Percentiles rank a stretch among this genome's conserved stretches.
phyloP scores from a whole-genome alignment of 306 rosid species.

The Rosa rugosa region DNA sequence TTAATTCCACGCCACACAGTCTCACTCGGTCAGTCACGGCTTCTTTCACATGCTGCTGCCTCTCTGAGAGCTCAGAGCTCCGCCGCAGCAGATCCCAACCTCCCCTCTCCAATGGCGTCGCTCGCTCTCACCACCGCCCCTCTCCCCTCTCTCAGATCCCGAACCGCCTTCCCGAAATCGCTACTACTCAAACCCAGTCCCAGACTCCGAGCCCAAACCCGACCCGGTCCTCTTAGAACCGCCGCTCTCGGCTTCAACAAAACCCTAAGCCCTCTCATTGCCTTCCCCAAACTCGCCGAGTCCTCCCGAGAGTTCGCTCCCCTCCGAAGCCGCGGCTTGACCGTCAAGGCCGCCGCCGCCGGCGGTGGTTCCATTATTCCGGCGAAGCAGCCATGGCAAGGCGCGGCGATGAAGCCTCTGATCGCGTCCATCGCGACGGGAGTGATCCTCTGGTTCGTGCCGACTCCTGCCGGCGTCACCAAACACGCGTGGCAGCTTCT shows the following conservation, averaged over 20 bases:
- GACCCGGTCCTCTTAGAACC: slow-evolving; percentile 21
- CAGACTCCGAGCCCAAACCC: slow-evolving; percentile 9
- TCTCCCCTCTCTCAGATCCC: slow-evolving; percentile 60
- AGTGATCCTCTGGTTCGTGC: slow-evolving; percentile 73
- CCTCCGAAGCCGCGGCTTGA: background rate
- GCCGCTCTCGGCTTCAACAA: slow-evolving; percentile 22
- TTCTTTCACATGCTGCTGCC: slow-evolving; percentile 8
- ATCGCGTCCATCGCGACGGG: slow-evolving; percentile 80
- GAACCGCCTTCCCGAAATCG: slow-evolving; percentile 20
- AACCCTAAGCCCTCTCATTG: slow-evolving; percentile 20
- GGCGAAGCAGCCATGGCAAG: slow-evolving; percentile 67
- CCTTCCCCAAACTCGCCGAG: slow-evolving; percentile 21
- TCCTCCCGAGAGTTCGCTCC: background rate
- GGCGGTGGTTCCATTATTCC: slow-evolving; percentile 20
- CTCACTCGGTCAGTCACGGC: background rate
- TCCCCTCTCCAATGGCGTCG: slow-evolving; percentile 56
- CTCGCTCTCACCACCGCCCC: slow-evolving; percentile 53
- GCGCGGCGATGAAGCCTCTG: slow-evolving; percentile 79
- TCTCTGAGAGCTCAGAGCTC: slow-evolving; percentile 15
- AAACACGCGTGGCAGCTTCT: slow-evolving; percentile 84
- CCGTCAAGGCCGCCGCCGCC: slow-evolving; percentile 27
- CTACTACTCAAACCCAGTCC: slow-evolving; percentile 4
- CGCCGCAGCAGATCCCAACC: slow-evolving; percentile 20
- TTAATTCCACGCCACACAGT: background rate
- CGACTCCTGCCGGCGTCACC: slow-evolving; percentile 77